Conservation (phyloP, 495 filamentous ascomycete species). For the Talaromyces borbonicus region DNA sequence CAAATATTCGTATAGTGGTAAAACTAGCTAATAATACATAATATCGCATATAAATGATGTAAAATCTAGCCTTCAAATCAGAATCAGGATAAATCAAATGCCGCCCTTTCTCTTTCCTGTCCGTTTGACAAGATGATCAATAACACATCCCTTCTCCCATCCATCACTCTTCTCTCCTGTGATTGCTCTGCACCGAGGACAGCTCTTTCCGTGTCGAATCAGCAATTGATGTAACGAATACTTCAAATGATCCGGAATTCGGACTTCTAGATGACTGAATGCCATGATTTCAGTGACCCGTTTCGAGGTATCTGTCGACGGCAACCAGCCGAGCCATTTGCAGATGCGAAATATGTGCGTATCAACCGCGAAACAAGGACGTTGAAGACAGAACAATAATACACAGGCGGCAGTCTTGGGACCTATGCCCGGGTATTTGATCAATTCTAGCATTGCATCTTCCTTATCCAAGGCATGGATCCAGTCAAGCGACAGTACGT, state of each 20-base stretch:
- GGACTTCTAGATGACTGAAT: constrained; percentile 71
- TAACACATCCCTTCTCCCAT: constrained; percentile 40
- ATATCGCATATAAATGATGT: constrained; percentile 10
- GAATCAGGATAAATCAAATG: not conserved
- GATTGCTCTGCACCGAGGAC: constrained; percentile 61
- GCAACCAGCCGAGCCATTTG: constrained; percentile 81
- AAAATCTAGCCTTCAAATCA: too few species aligned
- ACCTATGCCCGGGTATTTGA: constrained; percentile 75
- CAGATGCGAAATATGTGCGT: constrained; percentile 76
- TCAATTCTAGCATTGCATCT: constrained; percentile 62
- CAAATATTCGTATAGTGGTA: too few species aligned
- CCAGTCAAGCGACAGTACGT: constrained; percentile 66
- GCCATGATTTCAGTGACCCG: constrained; percentile 58
- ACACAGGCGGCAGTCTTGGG: constrained; percentile 89
- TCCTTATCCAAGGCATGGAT: constrained; percentile 56
- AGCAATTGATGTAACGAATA: constrained; percentile 83
- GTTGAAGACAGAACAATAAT: constrained; percentile 66
- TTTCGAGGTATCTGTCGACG: constrained; percentile 16
- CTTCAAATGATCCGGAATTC: constrained; percentile 76
- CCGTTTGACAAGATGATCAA: constrained; percentile 40
- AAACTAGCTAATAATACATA: too few species aligned
- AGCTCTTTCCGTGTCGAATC: constrained; percentile 75
- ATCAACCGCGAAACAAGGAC: constrained; percentile 75
- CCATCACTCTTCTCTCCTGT: constrained; percentile 33
- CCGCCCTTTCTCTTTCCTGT: constrained; percentile 31